These are phyloP conservation scores for Suhomyces terraborum DNA, from an alignment of 1,139 yeast genomes.

Conservation along the genomic window DNA sequence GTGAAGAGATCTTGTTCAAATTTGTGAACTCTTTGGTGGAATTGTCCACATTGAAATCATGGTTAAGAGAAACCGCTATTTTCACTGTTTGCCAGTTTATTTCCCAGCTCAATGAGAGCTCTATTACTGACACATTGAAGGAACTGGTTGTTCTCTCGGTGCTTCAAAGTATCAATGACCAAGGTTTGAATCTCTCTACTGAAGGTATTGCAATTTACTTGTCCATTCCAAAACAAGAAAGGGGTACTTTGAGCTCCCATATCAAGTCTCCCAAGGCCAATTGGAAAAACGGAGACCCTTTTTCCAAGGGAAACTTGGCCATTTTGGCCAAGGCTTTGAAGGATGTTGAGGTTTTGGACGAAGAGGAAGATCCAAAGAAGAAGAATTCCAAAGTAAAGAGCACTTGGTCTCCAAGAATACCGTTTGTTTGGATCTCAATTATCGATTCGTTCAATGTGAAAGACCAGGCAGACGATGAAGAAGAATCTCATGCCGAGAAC, in stretches of 20 bases:
- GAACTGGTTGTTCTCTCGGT: slow-evolving; percentile 30
- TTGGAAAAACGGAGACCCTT: slow-evolving; percentile 79
- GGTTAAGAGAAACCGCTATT: slow-evolving; percentile 85
- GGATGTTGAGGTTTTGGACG: slow-evolving; percentile 49
- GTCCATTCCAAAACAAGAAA: slow-evolving; percentile 38
- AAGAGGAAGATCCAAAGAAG: slow-evolving; percentile 27
- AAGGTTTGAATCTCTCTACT: slow-evolving; percentile 62
- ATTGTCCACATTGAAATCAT: slow-evolving; percentile 65
- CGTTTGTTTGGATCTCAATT: slow-evolving; percentile 81
- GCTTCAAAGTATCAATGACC: slow-evolving; percentile 49
- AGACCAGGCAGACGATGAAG: slow-evolving; percentile 19
- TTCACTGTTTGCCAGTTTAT: slow-evolving; percentile 65
- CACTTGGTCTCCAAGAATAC: slow-evolving; percentile 76
- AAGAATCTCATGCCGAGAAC: slow-evolving; percentile 19
- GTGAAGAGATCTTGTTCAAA: slow-evolving; percentile 32
- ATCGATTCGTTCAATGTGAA: slow-evolving; percentile 39
- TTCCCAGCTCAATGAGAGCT: slow-evolving; percentile 14
- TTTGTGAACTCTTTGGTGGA: slow-evolving; percentile 55
- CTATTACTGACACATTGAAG: slow-evolving; percentile 25
- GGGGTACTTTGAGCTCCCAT: slow-evolving; percentile 28
- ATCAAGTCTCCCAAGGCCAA: slow-evolving; percentile 33
- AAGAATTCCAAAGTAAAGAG: slow-evolving; percentile 46
- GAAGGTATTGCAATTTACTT: slow-evolving; percentile 83
- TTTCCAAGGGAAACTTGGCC: slow-evolving; percentile 65
- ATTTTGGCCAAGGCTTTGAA: slow-evolving; percentile 65